Conservation (phyloP, 441 rosid genomes). For the Biscutella laevigata region DNA sequence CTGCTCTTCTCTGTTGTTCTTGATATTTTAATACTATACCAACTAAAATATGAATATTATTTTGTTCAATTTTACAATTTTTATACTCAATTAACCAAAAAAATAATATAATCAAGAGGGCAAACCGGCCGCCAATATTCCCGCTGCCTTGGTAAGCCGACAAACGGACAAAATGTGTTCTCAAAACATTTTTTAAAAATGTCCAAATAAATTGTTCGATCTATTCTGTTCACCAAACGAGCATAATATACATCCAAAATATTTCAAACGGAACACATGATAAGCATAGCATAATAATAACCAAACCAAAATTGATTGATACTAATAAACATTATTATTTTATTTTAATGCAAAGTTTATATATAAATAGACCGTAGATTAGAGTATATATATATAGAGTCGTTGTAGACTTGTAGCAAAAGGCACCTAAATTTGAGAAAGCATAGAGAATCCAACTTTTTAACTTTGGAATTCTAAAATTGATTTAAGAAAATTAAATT, state of each 20-base stretch:
- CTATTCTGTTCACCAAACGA: too few relatives aligned
- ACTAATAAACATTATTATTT: too few relatives aligned
- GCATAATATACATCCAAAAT: neutral
- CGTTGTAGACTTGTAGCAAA: constrained; percentile 13
- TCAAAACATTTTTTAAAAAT: too few relatives aligned
- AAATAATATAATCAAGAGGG: constrained; percentile 11
- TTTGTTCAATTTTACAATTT: neutral
- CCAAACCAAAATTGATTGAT: constrained; percentile 3
- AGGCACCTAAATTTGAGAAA: constrained; percentile 17
- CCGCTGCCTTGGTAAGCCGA: constrained; percentile 46
- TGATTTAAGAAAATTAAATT: constrained; percentile 7
- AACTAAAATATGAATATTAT: neutral
- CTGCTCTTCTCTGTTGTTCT: neutral
- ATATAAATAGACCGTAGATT: neutral
- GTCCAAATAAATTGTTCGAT: neutral
- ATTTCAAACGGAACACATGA: neutral
- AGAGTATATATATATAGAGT: neutral
- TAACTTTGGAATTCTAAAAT: constrained; percentile 17
- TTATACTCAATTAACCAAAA: neutral
- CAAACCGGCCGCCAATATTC: constrained; percentile 40
- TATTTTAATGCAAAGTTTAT: too few relatives aligned
- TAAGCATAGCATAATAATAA: neutral
- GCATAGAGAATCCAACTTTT: constrained; percentile 24
- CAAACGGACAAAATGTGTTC: constrained; percentile 37
- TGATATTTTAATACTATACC: neutral